Percentiles rank a stretch among this genome's conserved stretches.
Evolutionary conservation across 192 early-diverging fungal genomes (phyloP).

Genomic region (Coemansia aciculifera): DNA sequence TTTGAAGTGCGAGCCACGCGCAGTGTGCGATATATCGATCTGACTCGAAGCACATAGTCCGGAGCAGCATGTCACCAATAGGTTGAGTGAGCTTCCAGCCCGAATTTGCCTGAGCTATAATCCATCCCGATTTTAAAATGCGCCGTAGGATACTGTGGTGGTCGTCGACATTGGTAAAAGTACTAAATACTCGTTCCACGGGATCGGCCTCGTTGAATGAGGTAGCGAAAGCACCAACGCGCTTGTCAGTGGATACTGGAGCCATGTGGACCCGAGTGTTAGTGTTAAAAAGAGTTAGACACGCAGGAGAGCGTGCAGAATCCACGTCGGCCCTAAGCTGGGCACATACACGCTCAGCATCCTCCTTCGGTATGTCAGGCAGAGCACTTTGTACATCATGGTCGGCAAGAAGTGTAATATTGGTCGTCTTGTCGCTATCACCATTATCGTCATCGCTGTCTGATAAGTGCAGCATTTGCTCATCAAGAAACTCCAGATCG

Average conservation of each 20-base stretch:
- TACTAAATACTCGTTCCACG: conserved; percentile 17
- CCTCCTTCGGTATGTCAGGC: conserved; percentile 5
- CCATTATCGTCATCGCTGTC: conserved; percentile 11
- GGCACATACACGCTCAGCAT: conserved; percentile 6
- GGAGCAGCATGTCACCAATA: conserved; percentile 23
- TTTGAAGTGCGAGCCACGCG: conserved; percentile 12
- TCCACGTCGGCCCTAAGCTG: conserved; percentile 9
- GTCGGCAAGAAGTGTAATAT: background rate
- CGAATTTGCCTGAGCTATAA: conserved; percentile 10
- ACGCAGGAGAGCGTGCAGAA: background rate
- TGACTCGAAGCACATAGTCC: conserved; percentile 7
- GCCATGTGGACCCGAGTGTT: background rate
- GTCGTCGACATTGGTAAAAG: background rate
- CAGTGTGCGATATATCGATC: conserved; percentile 1
- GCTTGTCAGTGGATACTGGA: background rate
- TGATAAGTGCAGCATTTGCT: conserved; percentile 11
- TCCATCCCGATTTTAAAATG: conserved; percentile 17
- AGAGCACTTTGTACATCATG: conserved; percentile 6
- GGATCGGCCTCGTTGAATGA: conserved; percentile 10
- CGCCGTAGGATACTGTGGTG: conserved; percentile 10
- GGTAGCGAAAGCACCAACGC: background rate
- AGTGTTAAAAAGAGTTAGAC: conserved; percentile 14
- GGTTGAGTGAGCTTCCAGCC: conserved; percentile 36
- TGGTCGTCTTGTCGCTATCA: background rate
- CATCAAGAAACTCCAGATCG: conserved; percentile 33